These are phyloP conservation scores for Ettlia oleoabundans DNA, from an alignment of 139 green algal genomes.

Conservation along the genomic window DNA sequence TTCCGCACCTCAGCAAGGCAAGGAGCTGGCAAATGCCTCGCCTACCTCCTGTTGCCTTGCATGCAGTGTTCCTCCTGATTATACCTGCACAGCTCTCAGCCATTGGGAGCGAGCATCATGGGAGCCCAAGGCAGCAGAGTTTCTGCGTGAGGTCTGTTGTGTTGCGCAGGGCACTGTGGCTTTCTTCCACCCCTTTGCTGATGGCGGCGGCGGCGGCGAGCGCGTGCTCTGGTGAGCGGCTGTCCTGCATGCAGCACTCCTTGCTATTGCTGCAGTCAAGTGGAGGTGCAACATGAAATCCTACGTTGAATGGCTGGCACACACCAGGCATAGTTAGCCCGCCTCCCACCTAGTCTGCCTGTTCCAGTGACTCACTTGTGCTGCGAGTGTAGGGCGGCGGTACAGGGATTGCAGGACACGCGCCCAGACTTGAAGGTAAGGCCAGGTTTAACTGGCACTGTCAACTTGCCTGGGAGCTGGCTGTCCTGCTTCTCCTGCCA, in stretches of 20 bases:
- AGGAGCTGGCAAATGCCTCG: no score
- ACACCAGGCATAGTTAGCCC: no score
- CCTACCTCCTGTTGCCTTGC: not conserved
- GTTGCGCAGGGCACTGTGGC: slow-evolving; percentile 75
- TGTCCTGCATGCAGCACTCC: not conserved
- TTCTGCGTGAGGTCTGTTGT: not conserved
- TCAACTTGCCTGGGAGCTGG: no score
- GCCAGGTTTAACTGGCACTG: no score
- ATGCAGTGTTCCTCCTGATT: no score
- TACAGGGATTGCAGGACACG: slow-evolving; percentile 49
- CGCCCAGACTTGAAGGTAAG: slow-evolving; percentile 37
- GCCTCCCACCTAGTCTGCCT: no score
- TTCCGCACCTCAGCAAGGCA: slow-evolving; percentile 10
- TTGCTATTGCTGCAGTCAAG: not conserved
- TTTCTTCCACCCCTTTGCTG: slow-evolving; percentile 95
- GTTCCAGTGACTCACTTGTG: not conserved
- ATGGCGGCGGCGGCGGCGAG: slow-evolving; percentile 93
- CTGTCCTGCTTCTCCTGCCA: no score
- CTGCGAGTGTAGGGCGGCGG: slow-evolving; percentile 65
- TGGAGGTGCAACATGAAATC: no score
- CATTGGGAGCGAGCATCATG: no score
- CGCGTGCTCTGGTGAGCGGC: slow-evolving; percentile 91
- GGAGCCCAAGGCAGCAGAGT: no score
- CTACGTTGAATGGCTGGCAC: no score
- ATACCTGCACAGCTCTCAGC: no score